Evolutionary conservation across 106 monocot genomes (phyloP).

Genomic region (Acanthochlamys bracteata): DNA sequence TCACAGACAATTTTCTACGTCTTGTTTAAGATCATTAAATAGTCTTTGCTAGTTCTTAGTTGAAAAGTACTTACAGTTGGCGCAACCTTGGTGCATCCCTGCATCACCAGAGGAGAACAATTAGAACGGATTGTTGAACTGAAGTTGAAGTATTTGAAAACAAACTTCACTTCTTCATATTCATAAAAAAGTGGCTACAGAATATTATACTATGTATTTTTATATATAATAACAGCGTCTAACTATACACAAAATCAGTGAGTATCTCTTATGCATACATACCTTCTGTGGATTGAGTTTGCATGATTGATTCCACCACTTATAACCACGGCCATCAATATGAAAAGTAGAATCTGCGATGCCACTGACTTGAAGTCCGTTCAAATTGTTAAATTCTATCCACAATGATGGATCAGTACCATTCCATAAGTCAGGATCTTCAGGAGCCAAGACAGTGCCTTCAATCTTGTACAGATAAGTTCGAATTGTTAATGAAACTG

Average conservation of each 20-base stretch:
- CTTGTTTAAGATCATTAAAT: background rate
- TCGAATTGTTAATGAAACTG: background rate
- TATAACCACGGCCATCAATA: background rate
- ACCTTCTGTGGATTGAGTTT: background rate
- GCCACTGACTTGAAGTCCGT: background rate
- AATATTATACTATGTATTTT: no score
- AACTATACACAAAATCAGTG: background rate
- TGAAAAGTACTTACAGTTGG: slow-evolving; percentile 1
- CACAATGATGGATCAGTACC: background rate
- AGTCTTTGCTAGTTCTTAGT: background rate
- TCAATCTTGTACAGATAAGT: background rate
- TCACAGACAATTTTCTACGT: no score
- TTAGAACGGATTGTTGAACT: no score
- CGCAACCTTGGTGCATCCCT: slow-evolving; percentile 5
- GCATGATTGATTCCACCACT: slow-evolving; percentile 3
- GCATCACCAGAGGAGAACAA: background rate
- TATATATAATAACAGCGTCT: background rate
- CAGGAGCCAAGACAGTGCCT: background rate
- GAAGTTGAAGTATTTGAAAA: background rate
- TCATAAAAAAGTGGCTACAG: no score
- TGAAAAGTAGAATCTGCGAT: background rate
- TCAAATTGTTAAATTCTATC: background rate
- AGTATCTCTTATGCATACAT: background rate
- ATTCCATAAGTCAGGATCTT: background rate
- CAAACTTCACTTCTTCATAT: background rate